Evolutionary conservation across 371 early-diverging fungal species (phyloP).

Genomic region (Mortierella sp.): DNA sequence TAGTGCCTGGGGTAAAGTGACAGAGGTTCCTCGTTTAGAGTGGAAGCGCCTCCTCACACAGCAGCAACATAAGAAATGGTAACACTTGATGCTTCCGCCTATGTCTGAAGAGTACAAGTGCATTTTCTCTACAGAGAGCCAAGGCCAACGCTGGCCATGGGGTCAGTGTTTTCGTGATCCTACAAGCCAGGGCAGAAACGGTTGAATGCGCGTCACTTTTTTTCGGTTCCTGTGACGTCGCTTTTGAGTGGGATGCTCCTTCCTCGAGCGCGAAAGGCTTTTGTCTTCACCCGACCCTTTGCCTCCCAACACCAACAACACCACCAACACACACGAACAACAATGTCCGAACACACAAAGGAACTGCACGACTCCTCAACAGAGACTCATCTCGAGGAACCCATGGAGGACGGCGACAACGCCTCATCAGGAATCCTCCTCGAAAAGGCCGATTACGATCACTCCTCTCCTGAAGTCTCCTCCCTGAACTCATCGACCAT

Average conservation of each 20-base stretch:
- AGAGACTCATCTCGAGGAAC: conserved; percentile 35
- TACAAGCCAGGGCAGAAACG: too few species aligned
- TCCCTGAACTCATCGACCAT: conserved; percentile 50
- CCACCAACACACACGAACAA: not conserved
- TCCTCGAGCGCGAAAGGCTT: too few species aligned
- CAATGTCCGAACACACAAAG: conserved; percentile 38
- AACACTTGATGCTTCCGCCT: too few species aligned
- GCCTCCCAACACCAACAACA: not conserved
- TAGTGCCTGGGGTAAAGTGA: too few species aligned
- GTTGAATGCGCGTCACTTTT: not conserved
- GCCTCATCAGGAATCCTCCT: conserved; percentile 44
- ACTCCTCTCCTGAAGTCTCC: conserved; percentile 41
- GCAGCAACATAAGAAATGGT: too few species aligned
- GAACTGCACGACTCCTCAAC: conserved; percentile 38
- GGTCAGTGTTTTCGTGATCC: too few species aligned
- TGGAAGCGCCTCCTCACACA: too few species aligned
- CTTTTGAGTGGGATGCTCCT: not conserved
- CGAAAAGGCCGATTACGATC: conserved; percentile 40
- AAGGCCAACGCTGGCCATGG: too few species aligned
- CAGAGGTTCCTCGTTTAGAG: too few species aligned
- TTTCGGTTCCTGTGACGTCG: not conserved
- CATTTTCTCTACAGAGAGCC: too few species aligned
- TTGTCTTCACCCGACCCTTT: not conserved
- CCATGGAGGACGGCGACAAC: conserved; percentile 40
- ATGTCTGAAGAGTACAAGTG: too few species aligned